These are phyloP conservation scores for Kwoniella bestiolae DNA, from an alignment of 768 basidiomycete genomes.

Conservation along the genomic window DNA sequence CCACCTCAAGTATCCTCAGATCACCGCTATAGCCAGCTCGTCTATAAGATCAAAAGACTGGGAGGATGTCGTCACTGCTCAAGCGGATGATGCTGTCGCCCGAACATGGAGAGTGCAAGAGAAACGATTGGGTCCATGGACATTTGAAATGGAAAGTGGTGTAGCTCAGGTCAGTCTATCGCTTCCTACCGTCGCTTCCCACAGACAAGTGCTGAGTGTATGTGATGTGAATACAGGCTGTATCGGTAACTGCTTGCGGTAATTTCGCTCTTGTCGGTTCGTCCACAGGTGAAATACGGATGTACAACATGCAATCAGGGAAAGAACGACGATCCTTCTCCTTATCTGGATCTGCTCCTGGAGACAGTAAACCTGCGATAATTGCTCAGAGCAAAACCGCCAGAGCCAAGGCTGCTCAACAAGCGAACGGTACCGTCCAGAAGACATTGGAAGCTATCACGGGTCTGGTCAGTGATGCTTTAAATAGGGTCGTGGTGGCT, in stretches of 20 bases:
- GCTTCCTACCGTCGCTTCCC: no score
- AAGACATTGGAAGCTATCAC: slow-evolving; percentile 68
- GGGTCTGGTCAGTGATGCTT: slow-evolving; percentile 80
- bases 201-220: no score
- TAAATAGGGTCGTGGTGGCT: slow-evolving; percentile 80
- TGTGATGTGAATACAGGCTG: slow-evolving; percentile 59
- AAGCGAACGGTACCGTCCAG: slow-evolving; percentile 53
- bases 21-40: slow-evolving; percentile 78
- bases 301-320: slow-evolving; percentile 99
- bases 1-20: slow-evolving; percentile 80
- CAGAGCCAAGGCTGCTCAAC: slow-evolving; percentile 25
- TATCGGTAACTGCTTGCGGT: slow-evolving; percentile 90
- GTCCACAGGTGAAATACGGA: slow-evolving; percentile 70
- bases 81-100: slow-evolving; percentile 78
- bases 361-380: slow-evolving; percentile 47
- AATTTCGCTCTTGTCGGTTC: slow-evolving; percentile 90
- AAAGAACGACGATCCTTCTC: slow-evolving; percentile 77
- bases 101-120: slow-evolving; percentile 85
- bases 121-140: slow-evolving; percentile 78
- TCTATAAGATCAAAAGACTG: slow-evolving; percentile 86
- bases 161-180: slow-evolving; percentile 71
- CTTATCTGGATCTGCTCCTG: slow-evolving; percentile 57
- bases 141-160: slow-evolving; percentile 68
- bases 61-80: slow-evolving; percentile 94
- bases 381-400: slow-evolving; percentile 40